These are phyloP conservation scores for Ustilago nuda DNA, from an alignment of 1,284 basidiomycete species.

Conservation along the genomic window DNA sequence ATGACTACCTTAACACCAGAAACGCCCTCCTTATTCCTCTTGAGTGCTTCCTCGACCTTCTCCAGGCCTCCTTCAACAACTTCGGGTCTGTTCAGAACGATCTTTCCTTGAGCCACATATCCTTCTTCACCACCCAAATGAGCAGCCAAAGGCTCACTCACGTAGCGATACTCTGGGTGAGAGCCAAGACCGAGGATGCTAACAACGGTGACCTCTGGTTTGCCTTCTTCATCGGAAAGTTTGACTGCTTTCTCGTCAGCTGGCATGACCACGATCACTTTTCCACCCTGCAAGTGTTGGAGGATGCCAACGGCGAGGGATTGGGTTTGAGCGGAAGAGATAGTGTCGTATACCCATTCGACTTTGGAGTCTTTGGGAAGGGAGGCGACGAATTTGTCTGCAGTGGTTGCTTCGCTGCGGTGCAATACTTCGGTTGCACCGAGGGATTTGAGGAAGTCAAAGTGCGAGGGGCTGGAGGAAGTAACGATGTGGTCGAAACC, in stretches of 20 bases:
- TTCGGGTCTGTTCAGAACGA: constrained; percentile 44
- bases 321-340: constrained; percentile 46
- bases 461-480: constrained; percentile 39
- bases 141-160: constrained; percentile 39
- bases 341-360: constrained; percentile 51
- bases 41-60: constrained; percentile 47
- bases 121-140: constrained; percentile 51
- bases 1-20: constrained; percentile 55
- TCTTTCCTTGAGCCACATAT: constrained; percentile 40
- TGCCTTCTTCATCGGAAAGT: not conserved
- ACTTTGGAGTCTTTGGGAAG: constrained; percentile 8
- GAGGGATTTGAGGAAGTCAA: constrained; percentile 41
- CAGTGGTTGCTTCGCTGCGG: constrained; percentile 31
- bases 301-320: constrained; percentile 50
- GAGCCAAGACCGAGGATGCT: constrained; percentile 35
- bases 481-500: constrained; percentile 59
- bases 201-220: constrained; percentile 11
- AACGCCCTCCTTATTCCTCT: constrained; percentile 51
- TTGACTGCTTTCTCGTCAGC: constrained; percentile 26
- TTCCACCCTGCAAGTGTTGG: constrained; percentile 29
- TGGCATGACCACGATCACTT: constrained; percentile 34
- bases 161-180: constrained; percentile 27
- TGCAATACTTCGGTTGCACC: constrained; percentile 51
- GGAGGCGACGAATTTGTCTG: constrained; percentile 22
- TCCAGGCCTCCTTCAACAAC: constrained; percentile 50